Base-by-base conservation (phyloP, 2,329 filamentous ascomycete genomes). In the Nigrograna mackinnonii region DNA sequence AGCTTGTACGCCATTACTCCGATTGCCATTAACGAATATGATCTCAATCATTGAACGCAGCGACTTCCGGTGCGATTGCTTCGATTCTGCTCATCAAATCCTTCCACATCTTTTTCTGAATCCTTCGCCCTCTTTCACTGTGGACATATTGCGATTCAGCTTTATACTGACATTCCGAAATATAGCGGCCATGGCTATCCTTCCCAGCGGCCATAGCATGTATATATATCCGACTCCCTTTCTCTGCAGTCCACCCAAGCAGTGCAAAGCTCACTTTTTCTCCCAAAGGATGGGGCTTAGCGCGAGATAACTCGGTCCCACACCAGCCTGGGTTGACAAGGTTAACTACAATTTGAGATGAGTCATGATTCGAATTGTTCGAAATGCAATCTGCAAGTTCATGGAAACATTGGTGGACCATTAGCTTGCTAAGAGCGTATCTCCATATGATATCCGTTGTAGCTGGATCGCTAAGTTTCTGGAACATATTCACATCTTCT, bases 341-440 rank as follows among this genome's bases (percentile, higher is more conserved):
- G 26, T 47, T 47, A 11, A 44, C 11, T 2, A 42, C 17, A 4
- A 50, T 35, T 5, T n/a, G 17, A 13, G 34, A 39, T 12, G 20
- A 22, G 6, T 39, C 31, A 5, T 33, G 7, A 2, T 4, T 20
- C 9, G 13, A 19, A 13, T 26, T 34, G 1, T 24, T 31, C 4
- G 30, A 18, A 6, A 41, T 31, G 13, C 16, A 22, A 4, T 31
- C 28, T 2, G 30, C 39, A 7, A 46, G 28, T 7, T 42, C 34
- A 16, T 39, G 43, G 20, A 39, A 43, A 12, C 39, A 46, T 5
- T 46, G 46, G 16, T 46, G 46, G 16, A 46, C 37, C 36, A 49
- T 43, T 14, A 46, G 37, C 24, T 49, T 49, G 13, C 43, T 45
- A 19, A 48, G 31, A 7, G 43, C 45, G 16, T 48, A 48, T 13